Base-by-base conservation (phyloP, 2,329 filamentous ascomycete species). In the Leptosphaerulina australis region DNA sequence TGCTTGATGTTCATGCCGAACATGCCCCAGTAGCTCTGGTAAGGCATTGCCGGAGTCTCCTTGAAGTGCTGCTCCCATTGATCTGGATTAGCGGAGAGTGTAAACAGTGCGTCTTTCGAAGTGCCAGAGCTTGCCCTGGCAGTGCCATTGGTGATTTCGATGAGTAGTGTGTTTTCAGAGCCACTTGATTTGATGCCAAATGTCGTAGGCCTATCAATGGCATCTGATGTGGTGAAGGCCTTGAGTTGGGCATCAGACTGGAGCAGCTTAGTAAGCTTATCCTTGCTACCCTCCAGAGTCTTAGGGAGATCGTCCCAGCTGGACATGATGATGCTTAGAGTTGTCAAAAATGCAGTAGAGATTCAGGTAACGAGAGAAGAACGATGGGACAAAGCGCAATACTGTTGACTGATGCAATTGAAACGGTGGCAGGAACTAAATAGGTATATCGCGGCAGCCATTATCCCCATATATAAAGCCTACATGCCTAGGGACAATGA, bases 1-100 rank as follows among this genome's bases (percentile, higher is more conserved):
- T 81, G 78, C 50, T 79, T 78, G 62, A 76, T 74, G 53, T 77
- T 79, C 78, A 79, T 77, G 18, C 74, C 74, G 40, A 75, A 73
- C 71, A 70, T 71, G 60, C 73, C 73, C 75, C 75, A 77, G 55
- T 76, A 78, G 47, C 72, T 75, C 49, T 78, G 75, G 50, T 78
- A 77, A 11, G 76, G 75, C 58, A 69, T 70, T 1, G 68, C 71
- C 4, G 75, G 76, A 1, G 75, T 72, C 25, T 69, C 65, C 49
- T 77, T 71, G 67, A 77, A 77, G 61, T 76, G 76, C 36, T 76
- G 66, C 56, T 76, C 70, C 76, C 76, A 78, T 64, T 78, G 75
- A 52, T 77, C 73, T 3, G 76, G 74, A 2, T 74, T 62, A 9
- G 76, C 76, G 15, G 68, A 71, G 3, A 78, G 68, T 0, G 64